Base-by-base conservation (phyloP, 164 flowering plant genomes). In the Santalum album region DNA sequence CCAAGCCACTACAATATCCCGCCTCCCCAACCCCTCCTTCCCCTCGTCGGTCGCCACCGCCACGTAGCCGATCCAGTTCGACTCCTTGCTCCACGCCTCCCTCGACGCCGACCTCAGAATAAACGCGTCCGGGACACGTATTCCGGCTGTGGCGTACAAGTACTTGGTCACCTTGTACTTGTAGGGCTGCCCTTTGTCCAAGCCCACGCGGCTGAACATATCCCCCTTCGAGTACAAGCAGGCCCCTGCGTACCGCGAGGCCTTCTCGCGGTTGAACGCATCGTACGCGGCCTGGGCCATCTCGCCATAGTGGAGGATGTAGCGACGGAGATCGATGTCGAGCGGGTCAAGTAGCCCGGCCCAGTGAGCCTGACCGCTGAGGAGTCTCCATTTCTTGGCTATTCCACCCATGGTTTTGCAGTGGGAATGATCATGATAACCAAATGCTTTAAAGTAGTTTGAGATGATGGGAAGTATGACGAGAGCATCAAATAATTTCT, bases 31-130 rank as follows among this genome's bases (percentile, higher is more conserved):
- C 25, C 18, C 40, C 17, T 20, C 53, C 60, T 62, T 63, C 21
- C 82, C 78, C 39, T 80, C 76, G 47, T 83, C 85, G 0, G 77
- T 77, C 9, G 79, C 79, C 56, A 79, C 88, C 1, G 84, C 88
- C 7, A 82, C 64, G 22, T 44, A 68, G n/a, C 73, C 77, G 18
- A 69, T 63, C 59, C 63, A 72, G 12, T 80, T 80, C 7, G 75
- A 71, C 53, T 75, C 80, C 53, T 48, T 58, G 17, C 65, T 51
- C 78, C 78, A 75, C 0, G 78, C 67, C 39, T 75, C 78, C 58
- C 68, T 63, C 21, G 78, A 68, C 36, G 64, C 21, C 1, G 82
- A 69, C 60, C 49, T 61, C 2, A 73, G 5, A 12, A 77, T 46
- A 51, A 80, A 73, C 3, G 73, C 65, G 1, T 65, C 76, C 0